Evolutionary conservation across 2,329 filamentous ascomycete species (phyloP).

Genomic region (Cladosporium austrohemisphaericum): DNA sequence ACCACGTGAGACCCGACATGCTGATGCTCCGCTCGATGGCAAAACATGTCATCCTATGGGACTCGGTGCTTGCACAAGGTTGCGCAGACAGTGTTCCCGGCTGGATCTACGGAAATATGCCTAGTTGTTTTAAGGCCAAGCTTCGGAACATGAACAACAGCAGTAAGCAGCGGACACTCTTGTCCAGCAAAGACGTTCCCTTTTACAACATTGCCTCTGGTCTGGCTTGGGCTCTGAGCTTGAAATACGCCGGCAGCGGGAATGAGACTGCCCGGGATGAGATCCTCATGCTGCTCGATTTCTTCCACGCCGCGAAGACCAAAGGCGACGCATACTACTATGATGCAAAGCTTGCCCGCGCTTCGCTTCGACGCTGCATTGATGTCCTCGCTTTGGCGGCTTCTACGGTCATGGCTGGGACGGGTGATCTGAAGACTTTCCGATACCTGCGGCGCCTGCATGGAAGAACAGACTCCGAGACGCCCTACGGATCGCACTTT

Average conservation of each 20-base stretch:
- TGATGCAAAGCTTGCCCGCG: conserved; percentile 77
- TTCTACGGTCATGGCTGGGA: conserved; percentile 92
- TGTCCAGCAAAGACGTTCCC: conserved; percentile 80
- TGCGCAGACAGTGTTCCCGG: conserved; percentile 38
- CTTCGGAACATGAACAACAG: conserved; percentile 47
- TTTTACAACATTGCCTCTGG: conserved; percentile 91
- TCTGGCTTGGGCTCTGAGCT: conserved; percentile 65
- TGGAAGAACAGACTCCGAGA: conserved; percentile 76
- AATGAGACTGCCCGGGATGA: conserved; percentile 71
- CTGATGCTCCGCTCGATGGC: conserved; percentile 85
- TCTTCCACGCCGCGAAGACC: conserved; percentile 24
- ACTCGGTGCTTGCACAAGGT: conserved; percentile 61
- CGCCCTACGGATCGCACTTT: conserved; percentile 88
- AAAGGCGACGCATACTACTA: conserved; percentile 51
- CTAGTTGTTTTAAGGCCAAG: conserved; percentile 61
- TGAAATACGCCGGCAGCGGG: conserved; percentile 47
- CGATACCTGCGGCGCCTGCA: conserved; percentile 83
- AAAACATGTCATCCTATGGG: conserved; percentile 91
- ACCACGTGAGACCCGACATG: conserved; percentile 91
- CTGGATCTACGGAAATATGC: conserved; percentile 76
- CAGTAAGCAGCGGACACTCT: conserved; percentile 25
- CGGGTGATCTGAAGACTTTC: conserved; percentile 81
- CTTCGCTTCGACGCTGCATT: conserved; percentile 85
- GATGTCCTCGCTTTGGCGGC: conserved; percentile 78
- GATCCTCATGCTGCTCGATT: conserved; percentile 75